Evolutionary conservation across 495 filamentous ascomycete species (phyloP).

Genomic region (Neurospora africana): DNA sequence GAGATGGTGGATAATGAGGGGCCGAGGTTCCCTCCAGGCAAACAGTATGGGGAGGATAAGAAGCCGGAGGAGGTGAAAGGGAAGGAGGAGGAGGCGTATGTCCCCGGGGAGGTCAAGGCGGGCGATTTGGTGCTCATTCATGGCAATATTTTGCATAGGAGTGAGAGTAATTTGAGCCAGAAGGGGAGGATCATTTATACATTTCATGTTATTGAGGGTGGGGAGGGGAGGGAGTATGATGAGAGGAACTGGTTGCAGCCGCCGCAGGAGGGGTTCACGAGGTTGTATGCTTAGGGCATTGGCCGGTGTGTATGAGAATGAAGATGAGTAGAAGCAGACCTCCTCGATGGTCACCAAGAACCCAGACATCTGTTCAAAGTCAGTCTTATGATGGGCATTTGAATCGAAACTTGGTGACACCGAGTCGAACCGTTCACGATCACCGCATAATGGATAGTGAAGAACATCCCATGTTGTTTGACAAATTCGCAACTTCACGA

Average conservation of each 20-base stretch:
- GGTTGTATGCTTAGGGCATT: conserved; percentile 31
- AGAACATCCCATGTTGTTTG: background rate
- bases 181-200: conserved; percentile 93
- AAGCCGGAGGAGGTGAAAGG: background rate
- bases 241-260: conserved; percentile 88
- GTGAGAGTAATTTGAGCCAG: conserved; percentile 75
- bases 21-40: conserved; percentile 29
- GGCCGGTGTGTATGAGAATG: background rate
- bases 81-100: conserved; percentile 38
- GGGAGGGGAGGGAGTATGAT: conserved; percentile 59
- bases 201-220: conserved; percentile 91
- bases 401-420: background rate
- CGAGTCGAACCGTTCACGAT: background rate
- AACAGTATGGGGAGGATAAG: conserved; percentile 27
- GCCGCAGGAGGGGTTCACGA: conserved; percentile 64
- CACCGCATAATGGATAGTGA: background rate
- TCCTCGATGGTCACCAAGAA: background rate
- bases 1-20: conserved; percentile 41
- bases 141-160: conserved; percentile 93
- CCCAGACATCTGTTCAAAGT: background rate
- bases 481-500: background rate
- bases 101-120: conserved; percentile 70
- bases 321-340: background rate
- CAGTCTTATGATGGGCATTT: background rate
- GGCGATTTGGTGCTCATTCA: conserved; percentile 89